phyloP scores from a whole-genome alignment of 768 basidiomycete genomes.

The Lactarius quietus region DNA sequence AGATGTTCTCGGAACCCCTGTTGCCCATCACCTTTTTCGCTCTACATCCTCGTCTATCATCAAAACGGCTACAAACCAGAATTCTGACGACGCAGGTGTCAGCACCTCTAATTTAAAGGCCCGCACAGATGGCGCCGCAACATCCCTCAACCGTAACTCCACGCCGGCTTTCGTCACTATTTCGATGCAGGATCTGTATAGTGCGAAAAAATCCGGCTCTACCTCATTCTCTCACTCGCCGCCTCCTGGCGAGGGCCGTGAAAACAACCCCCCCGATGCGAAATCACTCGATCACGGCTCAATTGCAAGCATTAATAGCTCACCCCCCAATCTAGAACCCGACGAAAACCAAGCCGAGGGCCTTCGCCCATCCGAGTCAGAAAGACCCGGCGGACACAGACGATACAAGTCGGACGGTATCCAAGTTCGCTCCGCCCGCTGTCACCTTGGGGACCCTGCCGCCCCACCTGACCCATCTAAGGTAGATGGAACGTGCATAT shows the following conservation, averaged over 20 bases:
- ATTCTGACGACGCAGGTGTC: neutral
- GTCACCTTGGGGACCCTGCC: constrained; percentile 4
- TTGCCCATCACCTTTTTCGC: neutral
- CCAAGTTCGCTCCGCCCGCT: neutral
- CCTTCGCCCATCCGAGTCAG: neutral
- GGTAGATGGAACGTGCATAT: constrained; percentile 1
- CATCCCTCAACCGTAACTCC: neutral
- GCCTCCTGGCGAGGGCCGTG: neutral
- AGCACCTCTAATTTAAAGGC: neutral
- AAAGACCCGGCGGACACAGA: neutral
- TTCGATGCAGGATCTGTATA: constrained; percentile 10
- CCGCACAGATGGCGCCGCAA: neutral
- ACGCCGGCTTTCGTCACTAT: constrained; percentile 2
- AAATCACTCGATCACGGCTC: neutral
- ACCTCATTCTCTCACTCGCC: too few species aligned
- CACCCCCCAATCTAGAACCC: neutral
- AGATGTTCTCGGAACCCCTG: neutral
- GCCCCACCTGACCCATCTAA: neutral
- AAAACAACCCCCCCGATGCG: neutral
- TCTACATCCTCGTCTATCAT: neutral
- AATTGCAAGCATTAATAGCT: neutral
- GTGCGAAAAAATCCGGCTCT: neutral
- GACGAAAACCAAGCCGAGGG: neutral
- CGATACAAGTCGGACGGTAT: constrained; percentile 18
- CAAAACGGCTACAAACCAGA: too few species aligned